phyloP scores from a whole-genome alignment of 352 stramenopile species.

The Pythium phragmitis region DNA sequence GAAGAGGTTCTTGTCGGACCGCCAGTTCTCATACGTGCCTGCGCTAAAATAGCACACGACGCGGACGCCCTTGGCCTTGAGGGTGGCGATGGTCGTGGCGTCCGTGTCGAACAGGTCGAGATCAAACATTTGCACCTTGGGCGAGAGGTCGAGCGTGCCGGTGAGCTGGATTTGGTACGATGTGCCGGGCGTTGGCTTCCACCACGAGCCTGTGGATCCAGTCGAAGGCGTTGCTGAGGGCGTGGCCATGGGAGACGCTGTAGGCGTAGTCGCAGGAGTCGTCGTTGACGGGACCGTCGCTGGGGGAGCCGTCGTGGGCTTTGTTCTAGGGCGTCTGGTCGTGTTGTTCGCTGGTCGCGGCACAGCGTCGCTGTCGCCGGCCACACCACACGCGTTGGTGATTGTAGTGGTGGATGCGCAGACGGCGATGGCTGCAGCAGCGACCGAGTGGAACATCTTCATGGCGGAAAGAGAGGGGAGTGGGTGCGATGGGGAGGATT shows the following conservation, averaged over 20 bases:
- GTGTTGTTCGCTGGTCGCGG: not conserved
- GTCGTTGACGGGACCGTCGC: not conserved
- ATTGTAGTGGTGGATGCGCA: not conserved
- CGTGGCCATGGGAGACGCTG: not conserved
- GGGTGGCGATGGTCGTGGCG: constrained; percentile 27
- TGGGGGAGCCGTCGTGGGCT: not conserved
- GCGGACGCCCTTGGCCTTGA: constrained; percentile 31
- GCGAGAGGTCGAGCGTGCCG: constrained; percentile 32
- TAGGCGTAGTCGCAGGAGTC: not conserved
- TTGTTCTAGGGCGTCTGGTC: not conserved
- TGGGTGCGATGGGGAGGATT: not conserved
- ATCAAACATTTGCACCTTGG: constrained; percentile 37
- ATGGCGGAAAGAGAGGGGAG: not conserved
- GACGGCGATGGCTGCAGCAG: not conserved
- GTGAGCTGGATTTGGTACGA: constrained; percentile 44
- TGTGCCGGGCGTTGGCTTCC: constrained; percentile 38
- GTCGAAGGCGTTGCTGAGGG: not conserved
- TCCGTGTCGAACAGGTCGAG: constrained; percentile 44
- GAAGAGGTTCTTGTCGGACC: constrained; percentile 42
- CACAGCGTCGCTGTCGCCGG: not conserved
- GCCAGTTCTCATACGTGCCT: constrained; percentile 52
- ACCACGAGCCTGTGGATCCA: constrained; percentile 23
- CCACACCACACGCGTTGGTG: not conserved
- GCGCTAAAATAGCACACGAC: constrained; percentile 66
- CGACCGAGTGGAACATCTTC: not conserved